Evolutionary conservation across 1,139 yeast species (phyloP).

Genomic region (Geotrichum reessii): DNA sequence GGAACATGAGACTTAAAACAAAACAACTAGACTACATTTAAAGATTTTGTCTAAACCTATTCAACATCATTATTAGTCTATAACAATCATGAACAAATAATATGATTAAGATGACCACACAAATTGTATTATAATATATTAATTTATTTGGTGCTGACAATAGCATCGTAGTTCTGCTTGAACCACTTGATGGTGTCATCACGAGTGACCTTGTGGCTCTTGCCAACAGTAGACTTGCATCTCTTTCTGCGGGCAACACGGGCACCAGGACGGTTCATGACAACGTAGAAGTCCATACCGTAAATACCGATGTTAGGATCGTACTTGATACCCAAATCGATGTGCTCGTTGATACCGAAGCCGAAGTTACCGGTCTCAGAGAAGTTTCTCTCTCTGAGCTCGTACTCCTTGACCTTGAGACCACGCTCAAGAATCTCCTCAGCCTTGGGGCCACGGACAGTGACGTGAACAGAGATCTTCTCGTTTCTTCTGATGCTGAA

Average conservation of each 20-base stretch:
- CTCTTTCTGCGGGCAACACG: constrained; percentile 99
- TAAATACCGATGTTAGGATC: constrained; percentile 99
- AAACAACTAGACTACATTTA: no score
- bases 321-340: constrained; percentile 99
- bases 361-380: constrained; percentile 99
- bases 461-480: constrained; percentile 98
- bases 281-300: constrained; percentile 99
- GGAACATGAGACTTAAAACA: no score
- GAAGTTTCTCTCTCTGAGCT: constrained; percentile 89
- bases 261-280: constrained; percentile 99
- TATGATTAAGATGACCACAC: background rate
- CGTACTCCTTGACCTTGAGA: constrained; percentile 98
- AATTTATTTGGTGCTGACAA: constrained; percentile 56
- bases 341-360: constrained; percentile 99
- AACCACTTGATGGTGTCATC: constrained; percentile 97
- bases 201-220: constrained; percentile 85
- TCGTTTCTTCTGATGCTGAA: constrained; percentile 99
- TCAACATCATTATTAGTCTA: no score
- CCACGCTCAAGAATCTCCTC: constrained; percentile 99
- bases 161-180: constrained; percentile 99
- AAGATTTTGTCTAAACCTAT: no score
- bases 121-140: background rate
- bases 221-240: constrained; percentile 83
- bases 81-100: no score
- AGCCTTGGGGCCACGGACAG: constrained; percentile 99